A percentile compares a stretch with the other conserved stretches of the same genome.
Evolutionary conservation across 2,329 filamentous ascomycete genomes (phyloP).

Genomic region (Verticillium zaregamsianum): DNA sequence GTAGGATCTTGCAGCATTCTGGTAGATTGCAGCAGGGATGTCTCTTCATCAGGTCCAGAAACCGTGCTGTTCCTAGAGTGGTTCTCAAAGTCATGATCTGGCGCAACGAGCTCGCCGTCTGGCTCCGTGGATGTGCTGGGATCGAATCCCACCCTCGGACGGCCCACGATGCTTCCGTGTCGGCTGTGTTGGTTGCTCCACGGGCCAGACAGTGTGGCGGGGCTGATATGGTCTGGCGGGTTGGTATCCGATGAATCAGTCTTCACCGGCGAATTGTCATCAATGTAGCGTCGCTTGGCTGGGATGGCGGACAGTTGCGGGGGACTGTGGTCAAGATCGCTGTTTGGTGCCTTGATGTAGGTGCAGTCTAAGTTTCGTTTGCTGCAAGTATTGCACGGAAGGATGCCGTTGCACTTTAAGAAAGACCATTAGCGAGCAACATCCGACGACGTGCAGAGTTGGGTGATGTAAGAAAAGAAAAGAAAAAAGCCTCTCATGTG

Average conservation of each 20-base stretch:
- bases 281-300: constrained; percentile 12
- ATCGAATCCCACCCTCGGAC: constrained; percentile 5
- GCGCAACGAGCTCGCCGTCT: constrained; percentile 2
- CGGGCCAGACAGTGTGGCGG: neutral
- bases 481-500: neutral
- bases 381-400: constrained; percentile 17
- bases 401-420: constrained; percentile 18
- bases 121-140: constrained; percentile 7
- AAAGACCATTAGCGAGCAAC: neutral
- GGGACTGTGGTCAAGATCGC: constrained; percentile 6
- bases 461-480: neutral
- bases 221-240: neutral
- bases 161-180: constrained; percentile 4
- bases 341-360: constrained; percentile 10
- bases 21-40: constrained; percentile 48
- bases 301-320: constrained; percentile 10
- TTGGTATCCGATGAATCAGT: neutral
- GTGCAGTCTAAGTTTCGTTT: constrained; percentile 16
- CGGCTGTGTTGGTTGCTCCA: neutral
- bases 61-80: constrained; percentile 30
- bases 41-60: constrained; percentile 50
- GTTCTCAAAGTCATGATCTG: constrained; percentile 8
- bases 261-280: constrained; percentile 4
- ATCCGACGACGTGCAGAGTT: neutral
- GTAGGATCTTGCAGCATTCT: constrained; percentile 58